phyloP scores from a whole-genome alignment of 768 basidiomycete genomes.

The Boletus rubescentipes region DNA sequence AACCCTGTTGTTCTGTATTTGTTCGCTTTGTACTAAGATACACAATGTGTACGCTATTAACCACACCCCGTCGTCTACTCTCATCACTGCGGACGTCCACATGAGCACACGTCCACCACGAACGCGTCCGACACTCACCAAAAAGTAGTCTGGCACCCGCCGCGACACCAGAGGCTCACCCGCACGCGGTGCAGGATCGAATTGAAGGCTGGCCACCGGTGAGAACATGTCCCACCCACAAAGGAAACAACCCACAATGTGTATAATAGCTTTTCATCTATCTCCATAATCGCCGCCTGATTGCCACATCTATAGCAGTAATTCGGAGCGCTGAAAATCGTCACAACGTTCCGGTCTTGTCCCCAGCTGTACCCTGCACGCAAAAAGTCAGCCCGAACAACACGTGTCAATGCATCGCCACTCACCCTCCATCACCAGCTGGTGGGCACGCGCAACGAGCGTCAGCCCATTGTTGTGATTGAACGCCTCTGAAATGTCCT shows the following conservation, averaged over 20 bases:
- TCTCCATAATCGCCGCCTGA: conserved; percentile 99
- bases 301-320: conserved; percentile 99
- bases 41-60: conserved; percentile 28
- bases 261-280: conserved; percentile 96
- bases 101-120: not conserved
- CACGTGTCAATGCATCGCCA: conserved; percentile 8
- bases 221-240: conserved; percentile 1
- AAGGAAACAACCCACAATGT: conserved; percentile 65
- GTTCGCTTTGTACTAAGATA: conserved; percentile 19
- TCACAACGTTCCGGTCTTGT: conserved; percentile 98
- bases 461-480: conserved; percentile 99
- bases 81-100: conserved; percentile 19
- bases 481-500: conserved; percentile 98
- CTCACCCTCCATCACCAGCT: conserved; percentile 95
- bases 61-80: conserved; percentile 3
- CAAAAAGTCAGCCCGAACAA: conserved; percentile 3
- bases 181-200: conserved; percentile 98
- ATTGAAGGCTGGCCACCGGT: conserved; percentile 85
- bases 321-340: conserved; percentile 99
- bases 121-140: conserved; percentile 61
- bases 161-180: conserved; percentile 97
- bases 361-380: conserved; percentile 88
- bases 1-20: conserved; percentile 30
- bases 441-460: conserved; percentile 91
- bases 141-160: conserved; percentile 93